Evolutionary conservation across 805 yeast species (phyloP), one percentile per base, ranked within the genome.

Genomic region (Starmerella powellii): DNA sequence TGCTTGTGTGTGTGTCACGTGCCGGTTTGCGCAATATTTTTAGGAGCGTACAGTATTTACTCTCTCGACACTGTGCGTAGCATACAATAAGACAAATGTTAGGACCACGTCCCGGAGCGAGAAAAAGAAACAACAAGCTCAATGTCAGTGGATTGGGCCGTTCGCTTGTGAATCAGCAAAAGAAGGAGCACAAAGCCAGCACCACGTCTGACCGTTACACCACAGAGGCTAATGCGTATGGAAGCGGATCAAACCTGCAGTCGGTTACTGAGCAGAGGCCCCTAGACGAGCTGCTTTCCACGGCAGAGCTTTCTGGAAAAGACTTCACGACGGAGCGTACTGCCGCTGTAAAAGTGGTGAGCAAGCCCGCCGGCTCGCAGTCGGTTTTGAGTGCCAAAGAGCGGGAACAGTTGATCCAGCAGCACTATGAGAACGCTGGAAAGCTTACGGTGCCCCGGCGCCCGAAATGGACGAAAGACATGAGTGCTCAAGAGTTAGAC

Each of bases 221-320:
- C 16, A 85, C 95, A 0, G 78, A 73, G 36, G 44, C 78, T 52
- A 82, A 75, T 52, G 73, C 71, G n/a, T 48, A 48, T 17, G 52
- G 52, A 19, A 48, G 52, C 48, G 85, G 95, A 93, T 93, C 83
- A 39, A 84, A 86, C 50, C 65, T 91, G 56, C 74, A 91, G 59
- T 86, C 96, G 2, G 93, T 91, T 13, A 91, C 97, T 0, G 97
- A 91, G 56, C 97, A 91, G 60, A 75, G 80, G 52, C 80, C 96
- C 1, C 64, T 91, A 44, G 97, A 91, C 63, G 99, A 91, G 63
- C 87, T 91, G 61, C 72, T 91, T 56, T 80, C 78, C 56, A 88
- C 96, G 6, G 99, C 98, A 1, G 94, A 85, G 61, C 72, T 91
- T 45, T 95, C 96, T 2, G 95, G 86, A 58, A 86, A 88, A 17